Percentiles rank a stretch among this genome's conserved stretches.
phyloP scores from a whole-genome alignment of 2,329 filamentous ascomycete species.

The Cercospora beticola region DNA sequence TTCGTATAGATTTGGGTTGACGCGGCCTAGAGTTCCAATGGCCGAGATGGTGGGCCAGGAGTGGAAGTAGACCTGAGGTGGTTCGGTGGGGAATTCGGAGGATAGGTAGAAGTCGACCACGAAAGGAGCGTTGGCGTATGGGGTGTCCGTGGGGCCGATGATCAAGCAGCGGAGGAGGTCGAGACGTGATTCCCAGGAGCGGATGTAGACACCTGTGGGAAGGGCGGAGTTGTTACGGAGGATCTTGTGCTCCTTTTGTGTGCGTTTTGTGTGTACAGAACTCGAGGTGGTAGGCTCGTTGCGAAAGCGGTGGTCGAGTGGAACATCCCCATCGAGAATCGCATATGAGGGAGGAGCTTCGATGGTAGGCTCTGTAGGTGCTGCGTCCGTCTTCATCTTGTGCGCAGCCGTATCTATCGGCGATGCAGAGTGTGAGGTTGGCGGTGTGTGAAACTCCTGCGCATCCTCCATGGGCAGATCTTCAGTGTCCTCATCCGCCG shows the following conservation, averaged over 20 bases:
- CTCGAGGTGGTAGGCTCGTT: constrained; percentile 26
- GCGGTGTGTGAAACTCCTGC: constrained; percentile 24
- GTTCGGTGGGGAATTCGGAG: constrained; percentile 51
- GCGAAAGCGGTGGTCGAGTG: constrained; percentile 46
- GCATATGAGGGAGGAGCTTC: constrained; percentile 28
- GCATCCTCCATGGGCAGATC: constrained; percentile 29
- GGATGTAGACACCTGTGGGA: constrained; percentile 57
- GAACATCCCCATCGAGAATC: constrained; percentile 45
- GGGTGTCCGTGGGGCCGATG: constrained; percentile 59
- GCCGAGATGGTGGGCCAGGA: constrained; percentile 49
- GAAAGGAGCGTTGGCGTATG: constrained; percentile 62
- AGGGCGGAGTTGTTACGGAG: constrained; percentile 49
- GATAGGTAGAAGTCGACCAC: constrained; percentile 59
- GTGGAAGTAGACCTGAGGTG: constrained; percentile 59
- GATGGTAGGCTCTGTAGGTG: neutral
- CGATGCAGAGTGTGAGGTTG: constrained; percentile 27
- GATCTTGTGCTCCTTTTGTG: constrained; percentile 60
- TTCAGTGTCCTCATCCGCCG: constrained; percentile 33
- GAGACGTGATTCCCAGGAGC: constrained; percentile 59
- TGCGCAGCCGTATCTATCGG: constrained; percentile 13
- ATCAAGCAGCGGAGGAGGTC: constrained; percentile 60
- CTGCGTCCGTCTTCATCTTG: neutral
- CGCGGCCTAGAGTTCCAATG: constrained; percentile 32
- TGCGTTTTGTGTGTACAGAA: constrained; percentile 48
- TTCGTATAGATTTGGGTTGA: constrained; percentile 64